Percentiles rank a stretch among this genome's conserved stretches.
Evolutionary conservation across 139 green algal genomes (phyloP).

Genomic region (Pleodorina starrii): DNA sequence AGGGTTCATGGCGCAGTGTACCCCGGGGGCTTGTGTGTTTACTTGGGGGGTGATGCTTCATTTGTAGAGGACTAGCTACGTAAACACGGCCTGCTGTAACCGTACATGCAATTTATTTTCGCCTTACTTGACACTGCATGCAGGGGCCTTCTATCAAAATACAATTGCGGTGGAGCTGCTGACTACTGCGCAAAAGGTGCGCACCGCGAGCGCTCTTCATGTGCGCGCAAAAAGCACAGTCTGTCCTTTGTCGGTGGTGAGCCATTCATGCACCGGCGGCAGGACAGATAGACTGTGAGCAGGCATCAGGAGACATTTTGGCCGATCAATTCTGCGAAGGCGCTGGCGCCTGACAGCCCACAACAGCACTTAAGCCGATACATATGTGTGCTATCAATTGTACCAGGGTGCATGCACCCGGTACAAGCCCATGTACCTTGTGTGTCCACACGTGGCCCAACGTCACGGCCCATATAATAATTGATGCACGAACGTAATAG

Average conservation of each 20-base stretch:
- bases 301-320: not conserved
- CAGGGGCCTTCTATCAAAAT: conserved; percentile 36
- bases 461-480: too few species aligned
- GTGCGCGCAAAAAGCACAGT: not conserved
- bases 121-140: not conserved
- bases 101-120: not conserved
- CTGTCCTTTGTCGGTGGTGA: not conserved
- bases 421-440: too few species aligned
- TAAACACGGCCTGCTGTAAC: not conserved
- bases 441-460: too few species aligned
- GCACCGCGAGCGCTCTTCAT: not conserved
- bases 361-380: too few species aligned
- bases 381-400: too few species aligned
- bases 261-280: not conserved
- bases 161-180: not conserved
- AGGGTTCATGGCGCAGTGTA: not conserved
- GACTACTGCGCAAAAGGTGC: not conserved
- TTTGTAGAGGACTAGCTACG: not conserved
- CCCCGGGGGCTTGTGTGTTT: not conserved
- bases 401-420: too few species aligned
- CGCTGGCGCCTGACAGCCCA: too few species aligned
- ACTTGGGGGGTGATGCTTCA: not conserved
- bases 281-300: not conserved
- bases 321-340: not conserved
- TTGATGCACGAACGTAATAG: too few species aligned